Base-by-base conservation (phyloP, 352 stramenopile genomes). In the Aphanomyces stellatus region DNA sequence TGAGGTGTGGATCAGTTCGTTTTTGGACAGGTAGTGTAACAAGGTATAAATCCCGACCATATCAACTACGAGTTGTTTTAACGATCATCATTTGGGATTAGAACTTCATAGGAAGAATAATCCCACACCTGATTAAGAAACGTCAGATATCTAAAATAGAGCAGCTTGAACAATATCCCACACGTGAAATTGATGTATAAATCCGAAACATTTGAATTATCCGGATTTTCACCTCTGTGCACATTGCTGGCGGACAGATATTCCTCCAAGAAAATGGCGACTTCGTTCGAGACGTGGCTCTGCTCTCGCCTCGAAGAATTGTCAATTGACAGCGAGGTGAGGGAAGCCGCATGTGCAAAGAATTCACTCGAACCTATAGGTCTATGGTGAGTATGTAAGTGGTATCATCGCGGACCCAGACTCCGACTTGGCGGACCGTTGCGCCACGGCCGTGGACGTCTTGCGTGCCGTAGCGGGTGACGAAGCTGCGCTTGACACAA, bases 371-470 rank as follows among this genome's bases (percentile, higher is more conserved):
- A 79, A 91, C 62, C 77, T 72, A 10, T 84, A 89, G 62, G 85
- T 91, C 42, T 93, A 93, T 72, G 82, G 87, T 22, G 85, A 90
- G 41, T 93, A 93, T 42, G 82, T 76, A 11, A 69, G 73, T 31
- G 74, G 85, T 35, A 82, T 91, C 55, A 65, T 93, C 7, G 74
- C 82, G 64, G 82, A 93, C 69, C 78, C 88, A 24, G 82, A 93
- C 64, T 79, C 79, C 72, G 73, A 82, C 30, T 53, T 93, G n/a
- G 73, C 74, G 19, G 85, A 91, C 71, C 82, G 82, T 55, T 81
- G 90, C 24, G 62, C 76, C 69, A 91, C 75, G 65, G 76, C 90
- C 22, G 72, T 81, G 28, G 74, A 73, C 40, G 78, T 93, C 41
- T 88, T 93, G 4, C 55, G 55, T 67, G 69, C 74, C 0, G 75